Base-by-base conservation (phyloP, 192 early-diverging fungal genomes). In the Coemansia sp. region DNA sequence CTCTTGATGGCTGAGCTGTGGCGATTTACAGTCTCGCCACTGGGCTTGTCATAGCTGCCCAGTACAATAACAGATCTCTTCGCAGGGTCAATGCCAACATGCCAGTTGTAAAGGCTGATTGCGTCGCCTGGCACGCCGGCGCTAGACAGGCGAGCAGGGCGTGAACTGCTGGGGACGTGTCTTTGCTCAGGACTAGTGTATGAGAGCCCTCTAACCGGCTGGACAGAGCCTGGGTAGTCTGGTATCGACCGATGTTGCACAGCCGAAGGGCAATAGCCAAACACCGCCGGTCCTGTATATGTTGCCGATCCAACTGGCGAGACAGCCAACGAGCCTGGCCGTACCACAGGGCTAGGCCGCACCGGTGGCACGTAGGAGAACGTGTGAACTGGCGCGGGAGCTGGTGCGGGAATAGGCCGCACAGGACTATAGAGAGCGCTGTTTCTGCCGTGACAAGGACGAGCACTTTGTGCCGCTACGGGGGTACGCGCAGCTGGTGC, bases 151-250 rank as follows among this genome's bases (percentile, higher is more conserved):
- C 72, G 76, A 16, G 63, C 42, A 7, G 76, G 76, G n/a, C 72
- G 45, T 7, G 76, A 72, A 50, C 76, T 78, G 26, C 70, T 70
- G 7, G 76, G 76, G 18, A 78, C 62, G n/a, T 25, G 3, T 6
- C 70, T 62, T 6, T 62, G 48, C 7, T 69, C 70, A n/a, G 38
- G 23, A 2, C 37, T 28, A 14, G 58, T 34, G 28, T 68, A 63
- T 12, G 57, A 50, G 8, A 60, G 76, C 28, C 39, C 52, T 18
- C 70, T 62, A 23, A 72, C 47, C 12, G 76, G 76, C 58, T 78
- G 76, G 1, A 78, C 76, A 2, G 76, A 78, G 52, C 23, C 63
- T 13, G 76, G 70, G 25, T 73, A 78, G 18, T 72, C 69, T 23
- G 70, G 23, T 53, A 66, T 63, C 45, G 63, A 37, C 13, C 60